phyloP scores from a whole-genome alignment of 2,329 filamentous ascomycete species.

The Penicillium brasilianum region DNA sequence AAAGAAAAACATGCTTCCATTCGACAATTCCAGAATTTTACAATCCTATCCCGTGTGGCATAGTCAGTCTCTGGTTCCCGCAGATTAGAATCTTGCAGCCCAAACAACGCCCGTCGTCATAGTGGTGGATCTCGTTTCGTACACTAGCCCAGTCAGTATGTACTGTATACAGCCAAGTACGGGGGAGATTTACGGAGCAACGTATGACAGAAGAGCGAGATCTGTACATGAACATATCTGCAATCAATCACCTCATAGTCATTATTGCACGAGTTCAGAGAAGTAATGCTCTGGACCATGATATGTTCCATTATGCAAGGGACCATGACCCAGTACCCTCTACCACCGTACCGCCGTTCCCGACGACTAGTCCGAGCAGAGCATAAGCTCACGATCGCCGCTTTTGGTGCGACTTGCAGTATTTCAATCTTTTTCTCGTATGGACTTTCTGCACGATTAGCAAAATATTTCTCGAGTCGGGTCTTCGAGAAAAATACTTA shows the following conservation, averaged over 20 bases:
- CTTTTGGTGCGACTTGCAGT: neutral
- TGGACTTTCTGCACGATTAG: too few species aligned
- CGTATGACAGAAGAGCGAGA: neutral
- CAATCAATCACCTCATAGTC: neutral
- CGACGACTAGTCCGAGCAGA: neutral
- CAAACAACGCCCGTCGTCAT: constrained; percentile 16
- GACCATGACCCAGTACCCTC: neutral
- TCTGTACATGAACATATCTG: too few species aligned
- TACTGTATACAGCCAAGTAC: too few species aligned
- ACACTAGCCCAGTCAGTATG: neutral
- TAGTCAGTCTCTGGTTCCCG: neutral
- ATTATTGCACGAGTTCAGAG: neutral
- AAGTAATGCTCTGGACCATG: neutral
- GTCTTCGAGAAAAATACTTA: too few species aligned
- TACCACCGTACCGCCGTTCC: neutral
- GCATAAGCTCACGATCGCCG: constrained; percentile 1
- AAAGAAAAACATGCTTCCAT: neutral
- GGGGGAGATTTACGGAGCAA: neutral
- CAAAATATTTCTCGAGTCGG: too few species aligned
- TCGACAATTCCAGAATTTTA: neutral
- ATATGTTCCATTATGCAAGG: neutral
- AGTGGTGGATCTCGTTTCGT: constrained; percentile 18
- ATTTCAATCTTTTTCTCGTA: neutral
- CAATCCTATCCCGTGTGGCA: neutral
- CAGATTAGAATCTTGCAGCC: neutral